A percentile compares a stretch with the other conserved stretches of the same genome.
These are phyloP conservation scores for Lipomyces oligophaga DNA, from an alignment of 805 yeast genomes.

Conservation along the genomic window DNA sequence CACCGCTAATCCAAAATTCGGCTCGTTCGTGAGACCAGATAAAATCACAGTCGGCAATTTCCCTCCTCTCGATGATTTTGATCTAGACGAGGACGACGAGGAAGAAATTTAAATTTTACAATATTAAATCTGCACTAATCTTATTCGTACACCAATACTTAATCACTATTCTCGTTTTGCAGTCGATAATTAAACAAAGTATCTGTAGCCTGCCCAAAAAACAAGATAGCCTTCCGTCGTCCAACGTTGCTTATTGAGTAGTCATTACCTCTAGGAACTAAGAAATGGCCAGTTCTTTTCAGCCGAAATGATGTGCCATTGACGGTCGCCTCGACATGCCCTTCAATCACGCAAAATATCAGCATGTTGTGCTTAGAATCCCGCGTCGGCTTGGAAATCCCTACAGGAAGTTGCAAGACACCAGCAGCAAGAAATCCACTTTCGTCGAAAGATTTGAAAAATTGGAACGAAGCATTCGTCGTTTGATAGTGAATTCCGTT, in stretches of 20 bases:
- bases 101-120: slow-evolving; percentile 1
- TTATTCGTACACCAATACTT: neutral
- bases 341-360: slow-evolving; percentile 70
- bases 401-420: slow-evolving; percentile 58
- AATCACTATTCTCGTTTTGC: neutral
- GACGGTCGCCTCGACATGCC: slow-evolving; percentile 64
- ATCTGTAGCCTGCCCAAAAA: slow-evolving; percentile 65
- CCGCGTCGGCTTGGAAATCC: slow-evolving; percentile 57
- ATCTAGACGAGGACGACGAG: slow-evolving; percentile 40
- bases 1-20: slow-evolving; percentile 53
- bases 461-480: slow-evolving; percentile 15
- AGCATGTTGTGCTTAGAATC: slow-evolving; percentile 64
- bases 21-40: slow-evolving; percentile 72
- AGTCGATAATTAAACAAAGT: slow-evolving; percentile 26
- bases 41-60: slow-evolving; percentile 68
- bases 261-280: slow-evolving; percentile 55
- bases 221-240: slow-evolving; percentile 59
- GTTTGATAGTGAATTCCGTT: slow-evolving; percentile 16
- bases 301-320: slow-evolving; percentile 58
- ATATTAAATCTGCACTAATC: neutral
- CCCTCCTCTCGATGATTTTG: slow-evolving; percentile 50
- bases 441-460: slow-evolving; percentile 29
- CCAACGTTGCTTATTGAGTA: slow-evolving; percentile 40
- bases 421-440: slow-evolving; percentile 62
- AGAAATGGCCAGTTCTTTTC: slow-evolving; percentile 70